Conservation (phyloP, 2,329 filamentous ascomycete genomes). For the Niveomyces coronatus region DNA sequence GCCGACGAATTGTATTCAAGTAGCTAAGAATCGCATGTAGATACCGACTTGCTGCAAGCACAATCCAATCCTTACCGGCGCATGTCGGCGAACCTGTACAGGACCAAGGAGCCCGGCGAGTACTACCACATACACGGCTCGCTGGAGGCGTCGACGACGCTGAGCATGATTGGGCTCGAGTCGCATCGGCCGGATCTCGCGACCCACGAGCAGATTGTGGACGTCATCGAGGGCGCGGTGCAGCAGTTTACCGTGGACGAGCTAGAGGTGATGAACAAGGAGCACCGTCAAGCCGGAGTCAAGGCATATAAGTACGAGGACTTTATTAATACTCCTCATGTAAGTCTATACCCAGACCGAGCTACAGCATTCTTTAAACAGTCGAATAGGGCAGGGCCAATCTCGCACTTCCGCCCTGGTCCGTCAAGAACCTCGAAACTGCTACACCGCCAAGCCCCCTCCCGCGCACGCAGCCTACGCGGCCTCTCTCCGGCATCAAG, state of each 20-base stretch:
- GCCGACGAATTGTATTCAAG: too few relatives aligned
- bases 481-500: constrained; percentile 49
- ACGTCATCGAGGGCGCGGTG: constrained; percentile 49
- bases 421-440: constrained; percentile 39
- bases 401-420: constrained; percentile 33
- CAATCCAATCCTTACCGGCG: constrained; percentile 63
- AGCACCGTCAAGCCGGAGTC: constrained; percentile 48
- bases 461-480: constrained; percentile 13
- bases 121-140: constrained; percentile 71
- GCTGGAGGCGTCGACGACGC: constrained; percentile 56
- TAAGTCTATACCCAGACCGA: too few relatives aligned
- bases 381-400: constrained; percentile 33
- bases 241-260: constrained; percentile 42
- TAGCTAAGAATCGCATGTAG: constrained; percentile 34
- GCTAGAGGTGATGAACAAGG: constrained; percentile 47
- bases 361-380: not conserved
- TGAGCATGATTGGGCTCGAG: constrained; percentile 60
- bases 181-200: constrained; percentile 50
- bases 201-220: constrained; percentile 48
- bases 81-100: constrained; percentile 62
- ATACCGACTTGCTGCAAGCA: constrained; percentile 60
- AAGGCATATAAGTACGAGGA: constrained; percentile 48
- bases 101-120: constrained; percentile 52
- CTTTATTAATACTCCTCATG: constrained; percentile 42
- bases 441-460: constrained; percentile 38